A percentile compares a stretch with the other conserved stretches of the same genome.
Evolutionary conservation across 257 asterid genomes (phyloP).

Genomic region (Fraxinus anomala): DNA sequence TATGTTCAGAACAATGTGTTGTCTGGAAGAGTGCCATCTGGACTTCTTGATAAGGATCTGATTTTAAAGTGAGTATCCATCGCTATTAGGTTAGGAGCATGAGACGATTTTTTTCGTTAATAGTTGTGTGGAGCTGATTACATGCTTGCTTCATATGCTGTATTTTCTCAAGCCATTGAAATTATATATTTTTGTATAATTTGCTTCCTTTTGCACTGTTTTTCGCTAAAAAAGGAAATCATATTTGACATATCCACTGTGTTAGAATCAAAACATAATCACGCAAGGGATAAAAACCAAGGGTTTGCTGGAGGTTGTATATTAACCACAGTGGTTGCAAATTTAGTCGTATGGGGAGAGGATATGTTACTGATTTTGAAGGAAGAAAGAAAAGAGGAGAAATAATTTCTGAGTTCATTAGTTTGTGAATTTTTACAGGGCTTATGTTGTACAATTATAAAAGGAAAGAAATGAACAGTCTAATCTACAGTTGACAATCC

Average conservation of each 20-base stretch:
- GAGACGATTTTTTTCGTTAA: not conserved
- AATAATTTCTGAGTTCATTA: no score
- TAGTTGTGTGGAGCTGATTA: not conserved
- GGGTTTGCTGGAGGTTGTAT: not conserved
- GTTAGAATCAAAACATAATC: not conserved
- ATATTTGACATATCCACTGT: not conserved
- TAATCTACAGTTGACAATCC: no score
- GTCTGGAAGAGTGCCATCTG: slow-evolving; percentile 69
- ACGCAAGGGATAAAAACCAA: not conserved
- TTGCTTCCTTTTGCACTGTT: not conserved
- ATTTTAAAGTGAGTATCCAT: slow-evolving; percentile 67
- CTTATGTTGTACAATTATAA: no score
- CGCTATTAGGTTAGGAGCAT: not conserved
- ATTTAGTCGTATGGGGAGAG: no score
- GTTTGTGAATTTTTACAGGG: no score
- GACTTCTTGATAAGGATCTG: slow-evolving; percentile 62
- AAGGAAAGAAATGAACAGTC: no score
- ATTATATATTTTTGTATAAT: not conserved
- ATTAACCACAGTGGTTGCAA: not conserved
- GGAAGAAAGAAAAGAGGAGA: no score
- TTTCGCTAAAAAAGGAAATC: not conserved
- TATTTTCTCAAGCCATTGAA: slow-evolving; percentile 9
- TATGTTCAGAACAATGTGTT: slow-evolving; percentile 77
- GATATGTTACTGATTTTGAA: no score
- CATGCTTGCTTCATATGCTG: not conserved